These are phyloP conservation scores for Triticum monococcum DNA, from an alignment of 176 grass and related monocot species.

Conservation along the genomic window DNA sequence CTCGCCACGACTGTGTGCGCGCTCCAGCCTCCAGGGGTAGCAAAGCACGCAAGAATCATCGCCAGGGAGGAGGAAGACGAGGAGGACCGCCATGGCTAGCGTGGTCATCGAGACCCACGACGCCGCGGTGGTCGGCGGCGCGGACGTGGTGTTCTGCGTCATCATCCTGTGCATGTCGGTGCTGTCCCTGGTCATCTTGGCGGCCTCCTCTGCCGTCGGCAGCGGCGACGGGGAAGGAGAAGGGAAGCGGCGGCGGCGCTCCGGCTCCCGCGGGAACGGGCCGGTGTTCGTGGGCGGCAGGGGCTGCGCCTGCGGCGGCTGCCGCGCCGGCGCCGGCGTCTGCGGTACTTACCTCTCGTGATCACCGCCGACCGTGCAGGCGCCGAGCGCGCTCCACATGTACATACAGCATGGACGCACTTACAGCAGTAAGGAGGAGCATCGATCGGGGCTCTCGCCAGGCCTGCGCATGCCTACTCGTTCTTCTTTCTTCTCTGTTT, in stretches of 20 bases:
- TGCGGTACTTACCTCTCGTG: conserved; percentile 65
- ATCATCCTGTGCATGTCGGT: conserved; percentile 47
- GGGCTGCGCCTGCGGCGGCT: conserved; percentile 51
- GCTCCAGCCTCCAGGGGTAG: background rate
- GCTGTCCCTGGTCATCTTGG: conserved; percentile 60
- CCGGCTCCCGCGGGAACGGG: background rate
- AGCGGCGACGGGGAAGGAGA: background rate
- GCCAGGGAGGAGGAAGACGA: background rate
- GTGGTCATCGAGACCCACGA: conserved; percentile 33
- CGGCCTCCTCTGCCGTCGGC: background rate
- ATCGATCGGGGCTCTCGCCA: background rate
- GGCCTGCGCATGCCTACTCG: background rate
- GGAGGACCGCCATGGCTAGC: conserved; percentile 4
- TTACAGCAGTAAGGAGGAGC: background rate
- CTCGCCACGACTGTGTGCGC: background rate
- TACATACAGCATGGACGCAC: background rate
- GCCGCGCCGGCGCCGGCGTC: conserved; percentile 37
- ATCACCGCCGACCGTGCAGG: background rate
- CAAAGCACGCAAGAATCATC: background rate
- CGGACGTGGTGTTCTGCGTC: conserved; percentile 57
- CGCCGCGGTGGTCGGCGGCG: background rate
- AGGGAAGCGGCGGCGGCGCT: background rate
- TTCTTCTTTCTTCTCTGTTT: background rate
- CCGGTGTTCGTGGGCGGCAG: conserved; percentile 43
- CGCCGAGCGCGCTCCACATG: background rate